Conservation (phyloP, 2,329 filamentous ascomycete genomes). For the Trichoderma semiorbis region DNA sequence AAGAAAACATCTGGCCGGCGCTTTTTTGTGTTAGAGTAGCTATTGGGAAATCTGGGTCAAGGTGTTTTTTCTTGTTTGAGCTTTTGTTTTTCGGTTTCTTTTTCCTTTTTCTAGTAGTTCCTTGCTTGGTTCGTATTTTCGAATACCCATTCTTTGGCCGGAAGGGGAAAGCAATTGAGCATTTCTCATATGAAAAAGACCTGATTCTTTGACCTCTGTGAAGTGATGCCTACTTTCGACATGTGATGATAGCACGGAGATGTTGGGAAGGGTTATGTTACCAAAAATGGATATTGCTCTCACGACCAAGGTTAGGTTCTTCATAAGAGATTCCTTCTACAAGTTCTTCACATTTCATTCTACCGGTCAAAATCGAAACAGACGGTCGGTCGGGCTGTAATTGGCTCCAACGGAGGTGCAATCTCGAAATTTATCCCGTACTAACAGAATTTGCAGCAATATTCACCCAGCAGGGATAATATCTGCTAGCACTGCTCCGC, state of each 20-base stretch:
- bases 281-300: too few species aligned
- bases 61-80: background rate
- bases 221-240: background rate
- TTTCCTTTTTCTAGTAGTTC: background rate
- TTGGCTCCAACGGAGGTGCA: background rate
- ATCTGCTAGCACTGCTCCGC: background rate
- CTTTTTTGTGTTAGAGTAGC: conserved; percentile 12
- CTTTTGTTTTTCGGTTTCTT: background rate
- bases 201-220: background rate
- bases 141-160: conserved; percentile 8
- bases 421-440: background rate
- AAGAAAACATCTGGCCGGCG: conserved; percentile 8
- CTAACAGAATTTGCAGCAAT: background rate
- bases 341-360: background rate
- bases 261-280: background rate
- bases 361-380: background rate
- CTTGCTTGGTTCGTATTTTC: background rate
- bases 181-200: background rate
- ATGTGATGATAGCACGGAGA: background rate
- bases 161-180: background rate
- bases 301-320: background rate
- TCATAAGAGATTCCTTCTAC: background rate
- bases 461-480: background rate
- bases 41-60: background rate
- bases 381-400: background rate